Percentiles rank a stretch among this genome's conserved stretches.
These are phyloP conservation scores for Talaromyces stipitatus DNA, from an alignment of 495 filamentous ascomycete genomes.

Conservation along the genomic window DNA sequence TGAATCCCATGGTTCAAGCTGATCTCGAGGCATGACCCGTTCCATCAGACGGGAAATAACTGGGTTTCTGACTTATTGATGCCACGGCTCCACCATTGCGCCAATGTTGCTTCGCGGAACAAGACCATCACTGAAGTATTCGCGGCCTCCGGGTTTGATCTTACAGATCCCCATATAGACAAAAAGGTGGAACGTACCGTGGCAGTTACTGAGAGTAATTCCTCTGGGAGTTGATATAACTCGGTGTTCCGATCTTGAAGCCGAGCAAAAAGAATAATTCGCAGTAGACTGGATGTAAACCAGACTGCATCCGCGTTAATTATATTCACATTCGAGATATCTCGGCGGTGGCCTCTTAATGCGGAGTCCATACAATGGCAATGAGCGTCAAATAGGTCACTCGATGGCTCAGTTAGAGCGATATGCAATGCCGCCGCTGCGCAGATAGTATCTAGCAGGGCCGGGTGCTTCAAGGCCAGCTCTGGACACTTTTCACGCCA, in stretches of 20 bases:
- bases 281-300: neutral
- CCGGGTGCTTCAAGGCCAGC: constrained; percentile 24
- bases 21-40: neutral
- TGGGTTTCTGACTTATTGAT: neutral
- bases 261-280: neutral
- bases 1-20: constrained; percentile 21
- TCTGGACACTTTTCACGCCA: constrained; percentile 19
- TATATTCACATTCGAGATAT: constrained; percentile 18
- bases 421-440: constrained; percentile 23
- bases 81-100: neutral
- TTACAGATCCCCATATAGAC: neutral
- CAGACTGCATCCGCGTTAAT: constrained; percentile 29
- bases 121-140: neutral
- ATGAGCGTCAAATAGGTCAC: constrained; percentile 15
- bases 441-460: constrained; percentile 27
- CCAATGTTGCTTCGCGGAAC: neutral
- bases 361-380: constrained; percentile 24
- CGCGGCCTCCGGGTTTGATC: neutral
- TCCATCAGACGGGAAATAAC: neutral
- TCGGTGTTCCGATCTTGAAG: neutral
- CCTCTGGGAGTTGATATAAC: constrained; percentile 28
- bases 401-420: neutral
- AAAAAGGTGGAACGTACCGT: neutral
- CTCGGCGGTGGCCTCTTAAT: constrained; percentile 25
- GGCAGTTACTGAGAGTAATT: constrained; percentile 20